Base-by-base conservation (phyloP, 208 protist species). In the Novymonas esmeraldas region DNA sequence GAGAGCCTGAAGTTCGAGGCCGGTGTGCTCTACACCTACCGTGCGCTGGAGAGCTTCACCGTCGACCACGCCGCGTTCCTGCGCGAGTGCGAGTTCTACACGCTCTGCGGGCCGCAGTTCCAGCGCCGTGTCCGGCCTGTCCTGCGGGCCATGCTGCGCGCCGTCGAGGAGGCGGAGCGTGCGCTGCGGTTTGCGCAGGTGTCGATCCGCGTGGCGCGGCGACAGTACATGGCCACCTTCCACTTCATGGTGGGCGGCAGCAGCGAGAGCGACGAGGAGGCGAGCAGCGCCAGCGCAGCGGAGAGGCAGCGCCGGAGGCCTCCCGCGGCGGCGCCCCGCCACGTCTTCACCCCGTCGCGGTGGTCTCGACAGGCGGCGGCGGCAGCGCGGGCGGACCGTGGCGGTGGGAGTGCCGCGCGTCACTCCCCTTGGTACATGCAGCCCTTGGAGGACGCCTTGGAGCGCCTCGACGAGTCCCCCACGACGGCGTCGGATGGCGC, bases 1-100 rank as follows among this genome's bases (percentile, higher is more conserved):
- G 46, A 57, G 33, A 60, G 60, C 13, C 65, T 90, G 57, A 62
- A 36, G 14, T 84, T 91, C 57, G 78, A 85, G 31, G 72, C 77
- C 0, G 80, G 83, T 6, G 75, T 81, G 14, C 72, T 89, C n/a
- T 92, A 85, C 61, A 38, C 66, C 2, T 89, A 85, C 70, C 50
- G 52, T 3, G 41, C 72, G 10, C 50, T 95, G 39, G 86, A 89
- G 39, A 64, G 42, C 50, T 93, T 95, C 64, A 83, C 78, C 6
- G 56, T 46, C 13, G 82, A 83, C 57, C 80, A 91, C 55, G 66
- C 64, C n/a, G 52, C 16, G n/a, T 95, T 93, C 61, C 29, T 95
- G 56, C 51, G 75, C 36, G 73, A 83, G 24, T 93, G 86, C 61
- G 78, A 78, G 49, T 92, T 92, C 67, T 76, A 81, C 49, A 83